A percentile compares a stretch with the other conserved stretches of the same genome.
These are phyloP conservation scores for Fomitopsis palustris DNA, from an alignment of 1,284 basidiomycete genomes.

Conservation along the genomic window DNA sequence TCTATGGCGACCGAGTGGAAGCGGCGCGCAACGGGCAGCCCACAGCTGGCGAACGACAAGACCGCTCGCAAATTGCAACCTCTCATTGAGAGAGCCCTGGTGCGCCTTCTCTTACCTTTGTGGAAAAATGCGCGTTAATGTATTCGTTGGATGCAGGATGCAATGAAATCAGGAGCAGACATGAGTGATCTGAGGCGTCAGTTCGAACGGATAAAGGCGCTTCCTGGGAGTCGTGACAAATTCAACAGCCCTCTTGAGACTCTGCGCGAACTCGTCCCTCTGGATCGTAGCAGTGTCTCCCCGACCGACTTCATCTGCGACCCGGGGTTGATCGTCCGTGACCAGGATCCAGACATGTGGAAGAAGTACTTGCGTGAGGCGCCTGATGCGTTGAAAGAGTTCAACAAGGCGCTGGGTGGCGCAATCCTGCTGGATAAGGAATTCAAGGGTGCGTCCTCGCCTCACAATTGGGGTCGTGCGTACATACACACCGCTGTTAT, in stretches of 20 bases:
- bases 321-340: slow-evolving; percentile 7
- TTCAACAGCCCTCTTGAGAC: slow-evolving; percentile 11
- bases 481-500: neutral
- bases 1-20: slow-evolving; percentile 17
- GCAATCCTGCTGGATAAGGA: slow-evolving; percentile 13
- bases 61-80: slow-evolving; percentile 10
- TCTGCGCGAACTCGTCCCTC: slow-evolving; percentile 17
- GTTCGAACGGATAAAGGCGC: slow-evolving; percentile 2
- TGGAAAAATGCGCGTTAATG: too few relatives aligned
- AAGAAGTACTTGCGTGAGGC: slow-evolving; percentile 10
- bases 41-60: slow-evolving; percentile 11
- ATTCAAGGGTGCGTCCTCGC: neutral
- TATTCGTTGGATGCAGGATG: slow-evolving; percentile 8
- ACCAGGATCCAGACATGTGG: slow-evolving; percentile 11
- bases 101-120: neutral
- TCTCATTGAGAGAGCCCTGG: slow-evolving; percentile 18
- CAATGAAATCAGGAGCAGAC: slow-evolving; percentile 18
- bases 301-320: slow-evolving; percentile 8
- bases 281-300: neutral
- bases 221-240: neutral
- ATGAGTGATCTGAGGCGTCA: slow-evolving; percentile 5
- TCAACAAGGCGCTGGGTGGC: slow-evolving; percentile 7
- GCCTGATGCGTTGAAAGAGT: slow-evolving; percentile 5
- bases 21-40: slow-evolving; percentile 8
- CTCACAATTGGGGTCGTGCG: neutral